Base-by-base conservation (phyloP, 1,284 basidiomycete species). In the Papiliotrema laurentii region DNA sequence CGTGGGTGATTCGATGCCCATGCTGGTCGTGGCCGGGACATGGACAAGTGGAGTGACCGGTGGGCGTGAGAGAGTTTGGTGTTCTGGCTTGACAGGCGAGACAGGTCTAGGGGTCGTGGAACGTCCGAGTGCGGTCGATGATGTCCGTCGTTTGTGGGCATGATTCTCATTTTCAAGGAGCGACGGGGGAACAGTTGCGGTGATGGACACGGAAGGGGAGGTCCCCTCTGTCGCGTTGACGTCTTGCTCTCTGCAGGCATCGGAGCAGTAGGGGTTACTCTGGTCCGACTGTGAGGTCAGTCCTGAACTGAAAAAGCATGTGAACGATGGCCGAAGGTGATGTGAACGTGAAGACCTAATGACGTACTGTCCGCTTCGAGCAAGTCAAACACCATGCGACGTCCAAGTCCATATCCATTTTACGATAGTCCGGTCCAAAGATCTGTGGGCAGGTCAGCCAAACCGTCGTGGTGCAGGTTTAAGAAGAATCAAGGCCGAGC, bases 341-440 rank as follows among this genome's bases (percentile, higher is more conserved):
- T n/a, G n/a, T n/a, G n/a, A n/a, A n/a, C n/a, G n/a, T n/a, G n/a
- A n/a, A n/a, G n/a, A n/a, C n/a, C 19, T 25, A 16, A 14, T 43
- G 10, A 63, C 69, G 56, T 43, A 71, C 69, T 11, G 64, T 67
- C 25, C 60, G 56, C 55, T 63, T 69, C 16, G 67, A 62, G 47
- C 63, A 66, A 18, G 56, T 58, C 40, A 66, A 47, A 46, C 63
- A 66, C 63, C 63, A 66, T 1, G 50, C 54, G 13, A 63, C 59
- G 42, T 66, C 60, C 58, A 66, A 58, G 21, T 58, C 61, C 50
- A 58, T 59, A 35, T 59, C 58, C 52, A 56, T 56, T 19, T 28
- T 41, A n/a, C n/a, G n/a, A n/a, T n/a, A n/a, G n/a, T n/a, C n/a
- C n/a, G n/a, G n/a, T n/a, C n/a, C n/a, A n/a, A n/a, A n/a, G n/a